Percentiles rank a stretch among this genome's conserved stretches.
These are phyloP conservation scores for Ustilago xerochloae DNA, from an alignment of 1,284 basidiomycete genomes.

Conservation along the genomic window DNA sequence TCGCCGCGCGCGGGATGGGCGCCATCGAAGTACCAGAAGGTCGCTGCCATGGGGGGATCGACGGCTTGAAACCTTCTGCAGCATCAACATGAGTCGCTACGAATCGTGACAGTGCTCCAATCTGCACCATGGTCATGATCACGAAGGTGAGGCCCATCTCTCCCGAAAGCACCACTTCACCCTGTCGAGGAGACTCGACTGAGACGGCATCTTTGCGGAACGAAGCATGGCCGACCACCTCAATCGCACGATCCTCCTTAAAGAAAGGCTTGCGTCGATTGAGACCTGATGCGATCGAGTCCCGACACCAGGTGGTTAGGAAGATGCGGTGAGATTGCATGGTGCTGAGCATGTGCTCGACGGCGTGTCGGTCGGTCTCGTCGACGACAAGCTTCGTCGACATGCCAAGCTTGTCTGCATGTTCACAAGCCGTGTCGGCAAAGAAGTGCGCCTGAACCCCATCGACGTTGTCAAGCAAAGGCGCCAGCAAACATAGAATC, in stretches of 20 bases:
- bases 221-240: conserved; percentile 42
- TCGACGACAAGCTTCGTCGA: conserved; percentile 44
- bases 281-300: conserved; percentile 50
- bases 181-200: conserved; percentile 6
- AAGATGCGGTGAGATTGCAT: conserved; percentile 58
- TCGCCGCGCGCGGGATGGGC: conserved; percentile 12
- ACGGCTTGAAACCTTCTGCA: conserved; percentile 29
- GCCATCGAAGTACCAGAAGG: conserved; percentile 32
- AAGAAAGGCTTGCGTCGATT: conserved; percentile 38
- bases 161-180: conserved; percentile 53
- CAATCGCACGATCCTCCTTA: conserved; percentile 54
- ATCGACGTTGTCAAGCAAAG: conserved; percentile 53
- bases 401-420: conserved; percentile 41
- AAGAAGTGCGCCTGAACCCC: conserved; percentile 32
- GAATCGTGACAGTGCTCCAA: conserved; percentile 60
- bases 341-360: conserved; percentile 41
- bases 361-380: conserved; percentile 36
- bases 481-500: conserved; percentile 49
- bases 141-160: conserved; percentile 62
- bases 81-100: conserved; percentile 52
- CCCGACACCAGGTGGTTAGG: conserved; percentile 53
- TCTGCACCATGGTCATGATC: conserved; percentile 60
- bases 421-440: conserved; percentile 20
- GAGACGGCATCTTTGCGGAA: conserved; percentile 26
- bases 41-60: conserved; percentile 38